phyloP scores from a whole-genome alignment of 2,329 filamentous ascomycete genomes.

The Fusarium oligoseptatum region DNA sequence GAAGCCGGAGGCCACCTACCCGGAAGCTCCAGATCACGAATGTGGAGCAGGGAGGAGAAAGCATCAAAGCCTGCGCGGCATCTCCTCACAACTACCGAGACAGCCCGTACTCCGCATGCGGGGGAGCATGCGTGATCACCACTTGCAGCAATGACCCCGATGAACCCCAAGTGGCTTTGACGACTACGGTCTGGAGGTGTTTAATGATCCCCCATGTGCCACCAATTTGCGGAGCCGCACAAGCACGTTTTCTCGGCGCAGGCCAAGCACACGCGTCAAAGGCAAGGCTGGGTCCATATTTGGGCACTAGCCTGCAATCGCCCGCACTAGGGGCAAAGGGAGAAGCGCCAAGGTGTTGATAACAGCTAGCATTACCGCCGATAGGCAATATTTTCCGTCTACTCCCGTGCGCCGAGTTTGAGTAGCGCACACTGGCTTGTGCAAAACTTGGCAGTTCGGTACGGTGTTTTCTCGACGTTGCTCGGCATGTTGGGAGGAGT shows the following conservation, averaged over 20 bases:
- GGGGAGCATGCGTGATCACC: not conserved
- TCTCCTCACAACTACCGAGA: not conserved
- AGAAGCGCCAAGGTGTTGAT: not conserved
- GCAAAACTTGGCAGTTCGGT: not conserved
- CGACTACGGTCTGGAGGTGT: not conserved
- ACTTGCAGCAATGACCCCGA: not conserved
- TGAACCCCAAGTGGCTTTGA: not conserved
- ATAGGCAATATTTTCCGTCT: not conserved
- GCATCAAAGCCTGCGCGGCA: not conserved
- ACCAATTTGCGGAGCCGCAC: not conserved
- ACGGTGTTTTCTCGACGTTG: conserved; percentile 26
- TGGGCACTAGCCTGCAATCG: not conserved
- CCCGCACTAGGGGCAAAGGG: not conserved
- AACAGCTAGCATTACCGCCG: not conserved
- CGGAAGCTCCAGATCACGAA: not conserved
- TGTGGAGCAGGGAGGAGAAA: not conserved
- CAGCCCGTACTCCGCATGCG: not conserved
- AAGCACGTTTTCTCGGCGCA: not conserved
- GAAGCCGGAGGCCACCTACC: not conserved
- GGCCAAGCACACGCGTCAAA: not conserved
- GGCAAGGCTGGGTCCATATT: not conserved
- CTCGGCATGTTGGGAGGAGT: conserved; percentile 15
- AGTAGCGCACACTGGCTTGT: not conserved
- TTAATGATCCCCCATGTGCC: not conserved
- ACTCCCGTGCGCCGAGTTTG: not conserved